Evolutionary conservation across 768 basidiomycete genomes (phyloP), one percentile per base, ranked within the genome.

Genomic region (Boletus vermiculosoides): DNA sequence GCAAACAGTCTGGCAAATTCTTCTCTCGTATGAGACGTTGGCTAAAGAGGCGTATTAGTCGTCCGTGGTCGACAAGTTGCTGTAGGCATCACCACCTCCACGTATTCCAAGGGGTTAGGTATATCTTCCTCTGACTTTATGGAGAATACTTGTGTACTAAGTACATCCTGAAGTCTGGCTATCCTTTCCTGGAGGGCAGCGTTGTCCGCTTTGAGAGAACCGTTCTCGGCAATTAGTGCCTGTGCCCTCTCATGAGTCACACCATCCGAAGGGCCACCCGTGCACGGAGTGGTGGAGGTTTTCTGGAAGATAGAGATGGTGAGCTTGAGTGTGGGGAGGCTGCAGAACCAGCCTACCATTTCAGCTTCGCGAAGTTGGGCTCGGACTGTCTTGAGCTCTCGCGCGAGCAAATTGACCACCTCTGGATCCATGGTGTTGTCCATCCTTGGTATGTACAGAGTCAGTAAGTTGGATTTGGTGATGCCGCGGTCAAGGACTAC

Each of bases 371-470:
- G 60, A 47, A 71, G 65, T 34, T 65, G 61, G 36, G 56, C 55
- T 45, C 67, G 58, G 30, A 57, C 59, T 2, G 30, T 20, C 40
- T 67, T 73, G 52, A 71, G 63, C 44, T 71, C 58, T 36, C 69
- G 60, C 5, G 15, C 65, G 22, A 71, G 39, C 9, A 73, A 11
- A 44, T 64, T 69, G 42, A 71, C 57, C 65, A 63, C 44, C 55
- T 71, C 71, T 56, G 64, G 56, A 42, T 72, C 71, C 59, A 61
- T 60, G 30, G 34, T 46, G 47, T 28, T 55, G 51, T 72, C 63
- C 70, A 63, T 65, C 28, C 13, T 23, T 4, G 49, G 12, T 50
- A 2, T n/a, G n/a, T n/a, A n/a, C 16, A 36, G 33, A 25, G 49
- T 33, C 1, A 4, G n/a, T 20, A n/a, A n/a, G n/a, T 46, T 31